These are phyloP conservation scores for Cutaneotrichosporon cutaneum DNA, from an alignment of 1,284 basidiomycete genomes.

Conservation along the genomic window DNA sequence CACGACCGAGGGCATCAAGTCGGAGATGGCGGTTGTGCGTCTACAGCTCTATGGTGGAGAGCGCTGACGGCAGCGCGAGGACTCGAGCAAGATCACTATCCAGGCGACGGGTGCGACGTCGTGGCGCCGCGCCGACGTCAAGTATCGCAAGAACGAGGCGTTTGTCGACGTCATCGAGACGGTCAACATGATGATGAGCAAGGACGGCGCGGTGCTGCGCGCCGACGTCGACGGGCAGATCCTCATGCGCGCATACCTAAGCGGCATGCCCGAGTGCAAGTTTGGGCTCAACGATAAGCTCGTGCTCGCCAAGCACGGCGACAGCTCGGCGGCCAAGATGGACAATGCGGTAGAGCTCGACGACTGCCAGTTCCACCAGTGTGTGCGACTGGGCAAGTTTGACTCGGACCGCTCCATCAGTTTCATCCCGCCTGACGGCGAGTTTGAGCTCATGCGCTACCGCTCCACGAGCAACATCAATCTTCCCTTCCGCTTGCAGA, in stretches of 20 bases:
- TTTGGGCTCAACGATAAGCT: conserved; percentile 98
- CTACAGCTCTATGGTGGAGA: background rate
- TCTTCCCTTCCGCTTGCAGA: conserved; percentile 83
- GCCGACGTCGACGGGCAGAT: conserved; percentile 98
- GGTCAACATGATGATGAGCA: conserved; percentile 94
- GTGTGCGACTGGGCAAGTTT: conserved; percentile 90
- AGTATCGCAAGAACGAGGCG: conserved; percentile 97
- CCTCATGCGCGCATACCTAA: conserved; percentile 94
- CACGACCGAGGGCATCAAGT: conserved; percentile 93
- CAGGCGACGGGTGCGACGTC: conserved; percentile 94
- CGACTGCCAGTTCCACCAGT: conserved; percentile 98
- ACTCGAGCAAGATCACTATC: conserved; percentile 91
- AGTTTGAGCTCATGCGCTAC: conserved; percentile 99
- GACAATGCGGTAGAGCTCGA: conserved; percentile 89
- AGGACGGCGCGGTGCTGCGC: conserved; percentile 86
- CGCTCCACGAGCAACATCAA: conserved; percentile 94
- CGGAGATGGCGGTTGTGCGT: conserved; percentile 70
- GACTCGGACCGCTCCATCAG: conserved; percentile 89
- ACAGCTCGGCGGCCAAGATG: conserved; percentile 60
- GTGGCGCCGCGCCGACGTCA: conserved; percentile 90
- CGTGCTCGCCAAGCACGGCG: conserved; percentile 78
- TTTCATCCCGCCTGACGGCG: conserved; percentile 97
- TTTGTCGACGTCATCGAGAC: conserved; percentile 98
- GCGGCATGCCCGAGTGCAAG: conserved; percentile 95
- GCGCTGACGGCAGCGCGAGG: conserved; percentile 67